Evolutionary conservation across 2,329 filamentous ascomycete species (phyloP).

Genomic region (Paracorniculantispora psalliotae): DNA sequence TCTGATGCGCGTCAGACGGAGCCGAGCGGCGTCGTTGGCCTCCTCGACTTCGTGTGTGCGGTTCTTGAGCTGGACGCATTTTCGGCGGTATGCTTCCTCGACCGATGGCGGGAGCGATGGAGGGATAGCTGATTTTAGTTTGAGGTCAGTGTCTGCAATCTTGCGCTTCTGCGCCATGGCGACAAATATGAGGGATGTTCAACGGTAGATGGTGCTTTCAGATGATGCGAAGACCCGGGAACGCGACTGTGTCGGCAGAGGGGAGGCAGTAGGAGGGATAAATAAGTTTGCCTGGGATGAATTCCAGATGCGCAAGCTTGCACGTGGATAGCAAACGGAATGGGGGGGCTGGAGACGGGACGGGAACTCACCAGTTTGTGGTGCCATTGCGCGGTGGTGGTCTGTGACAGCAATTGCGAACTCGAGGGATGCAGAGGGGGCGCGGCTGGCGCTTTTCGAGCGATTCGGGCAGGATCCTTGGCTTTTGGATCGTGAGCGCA

Average conservation of each 20-base stretch:
- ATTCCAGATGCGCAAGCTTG: background rate
- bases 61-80: conserved; percentile 92
- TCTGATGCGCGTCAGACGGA: conserved; percentile 73
- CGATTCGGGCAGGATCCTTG: background rate
- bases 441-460: conserved; percentile 2
- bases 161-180: conserved; percentile 34
- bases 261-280: conserved; percentile 11
- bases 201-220: background rate
- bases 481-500: background rate
- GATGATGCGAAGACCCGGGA: too few species aligned
- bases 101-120: conserved; percentile 77
- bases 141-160: conserved; percentile 32
- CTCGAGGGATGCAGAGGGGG: background rate
- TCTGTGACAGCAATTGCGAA: background rate
- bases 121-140: conserved; percentile 41
- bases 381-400: conserved; percentile 15
- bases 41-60: conserved; percentile 89
- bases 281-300: background rate
- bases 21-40: conserved; percentile 77
- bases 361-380: conserved; percentile 18
- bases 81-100: conserved; percentile 90
- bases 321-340: background rate
- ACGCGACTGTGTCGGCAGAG: background rate
- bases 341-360: conserved; percentile 7
- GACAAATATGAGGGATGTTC: conserved; percentile 3